Evolutionary conservation across 2,329 filamentous ascomycete genomes (phyloP).

Genomic region (Aureobasidium sp.): DNA sequence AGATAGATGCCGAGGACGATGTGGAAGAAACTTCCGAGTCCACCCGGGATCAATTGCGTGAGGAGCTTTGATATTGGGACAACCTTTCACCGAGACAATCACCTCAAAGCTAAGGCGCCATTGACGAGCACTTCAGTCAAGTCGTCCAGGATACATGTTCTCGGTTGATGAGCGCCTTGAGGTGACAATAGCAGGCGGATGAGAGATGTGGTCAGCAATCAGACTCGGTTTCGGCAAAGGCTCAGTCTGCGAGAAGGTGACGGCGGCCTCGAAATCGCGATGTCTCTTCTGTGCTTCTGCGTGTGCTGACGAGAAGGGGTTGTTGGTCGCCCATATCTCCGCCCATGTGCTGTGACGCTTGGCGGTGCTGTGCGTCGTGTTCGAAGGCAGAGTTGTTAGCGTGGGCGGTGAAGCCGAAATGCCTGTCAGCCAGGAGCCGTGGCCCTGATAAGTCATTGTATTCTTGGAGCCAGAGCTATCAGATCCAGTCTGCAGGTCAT

Average conservation of each 20-base stretch:
- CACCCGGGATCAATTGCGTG: no score
- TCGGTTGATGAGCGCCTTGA: neutral
- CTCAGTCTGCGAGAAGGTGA: neutral
- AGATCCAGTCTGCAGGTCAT: neutral
- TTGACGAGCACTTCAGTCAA: neutral
- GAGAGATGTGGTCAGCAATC: neutral
- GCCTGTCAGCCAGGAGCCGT: neutral
- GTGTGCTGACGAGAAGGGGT: neutral
- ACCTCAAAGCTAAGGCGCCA: no score
- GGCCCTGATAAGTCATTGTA: neutral
- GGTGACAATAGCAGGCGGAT: neutral
- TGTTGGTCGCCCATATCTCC: neutral
- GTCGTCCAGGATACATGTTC: conserved; percentile 1
- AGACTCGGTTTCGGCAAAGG: conserved; percentile 6
- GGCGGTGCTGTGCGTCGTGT: neutral
- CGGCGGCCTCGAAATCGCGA: neutral
- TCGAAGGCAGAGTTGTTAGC: neutral
- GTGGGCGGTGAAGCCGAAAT: neutral
- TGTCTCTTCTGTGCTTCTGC: neutral
- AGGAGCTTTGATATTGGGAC: no score
- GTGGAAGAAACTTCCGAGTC: no score
- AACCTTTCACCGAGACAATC: no score
- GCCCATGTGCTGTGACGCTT: neutral
- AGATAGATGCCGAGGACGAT: no score
- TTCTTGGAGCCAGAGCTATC: neutral